phyloP scores from a whole-genome alignment of 2,329 filamentous ascomycete species.

The Colletotrichum australisinense region DNA sequence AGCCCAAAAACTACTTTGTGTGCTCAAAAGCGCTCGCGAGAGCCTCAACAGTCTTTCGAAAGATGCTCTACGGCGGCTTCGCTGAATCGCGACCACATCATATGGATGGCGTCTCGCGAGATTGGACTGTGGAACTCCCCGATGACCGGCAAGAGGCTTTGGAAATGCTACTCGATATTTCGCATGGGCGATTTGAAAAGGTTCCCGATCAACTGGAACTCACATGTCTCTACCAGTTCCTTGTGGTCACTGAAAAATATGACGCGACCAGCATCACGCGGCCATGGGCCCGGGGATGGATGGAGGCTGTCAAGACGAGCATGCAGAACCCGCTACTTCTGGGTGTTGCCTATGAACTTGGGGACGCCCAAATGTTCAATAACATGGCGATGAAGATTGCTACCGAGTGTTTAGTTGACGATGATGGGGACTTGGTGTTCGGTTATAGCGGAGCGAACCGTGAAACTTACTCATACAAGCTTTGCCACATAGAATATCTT shows the following conservation, averaged over 20 bases:
- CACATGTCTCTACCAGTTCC: conserved; percentile 41
- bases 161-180: conserved; percentile 43
- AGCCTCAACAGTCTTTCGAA: conserved; percentile 42
- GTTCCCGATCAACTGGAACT: conserved; percentile 40
- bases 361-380: conserved; percentile 39
- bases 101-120: neutral
- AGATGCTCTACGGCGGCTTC: conserved; percentile 44
- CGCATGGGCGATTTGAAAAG: conserved; percentile 42
- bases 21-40: conserved; percentile 44
- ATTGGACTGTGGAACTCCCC: conserved; percentile 44
- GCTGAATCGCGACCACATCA: conserved; percentile 37
- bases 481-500: conserved; percentile 13
- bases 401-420: conserved; percentile 35
- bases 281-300: conserved; percentile 41
- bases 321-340: conserved; percentile 39
- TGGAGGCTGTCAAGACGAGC: conserved; percentile 29
- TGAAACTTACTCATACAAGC: conserved; percentile 10
- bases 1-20: conserved; percentile 36
- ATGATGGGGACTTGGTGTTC: conserved; percentile 20
- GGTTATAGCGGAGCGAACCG: conserved; percentile 3
- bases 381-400: conserved; percentile 39
- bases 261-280: conserved; percentile 40
- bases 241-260: conserved; percentile 46
- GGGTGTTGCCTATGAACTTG: conserved; percentile 47
- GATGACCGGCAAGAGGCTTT: conserved; percentile 45